A percentile compares a stretch with the other conserved stretches of the same genome.
Conservation (phyloP, 495 filamentous ascomycete genomes). For the Astrothelium macrocarpum region DNA sequence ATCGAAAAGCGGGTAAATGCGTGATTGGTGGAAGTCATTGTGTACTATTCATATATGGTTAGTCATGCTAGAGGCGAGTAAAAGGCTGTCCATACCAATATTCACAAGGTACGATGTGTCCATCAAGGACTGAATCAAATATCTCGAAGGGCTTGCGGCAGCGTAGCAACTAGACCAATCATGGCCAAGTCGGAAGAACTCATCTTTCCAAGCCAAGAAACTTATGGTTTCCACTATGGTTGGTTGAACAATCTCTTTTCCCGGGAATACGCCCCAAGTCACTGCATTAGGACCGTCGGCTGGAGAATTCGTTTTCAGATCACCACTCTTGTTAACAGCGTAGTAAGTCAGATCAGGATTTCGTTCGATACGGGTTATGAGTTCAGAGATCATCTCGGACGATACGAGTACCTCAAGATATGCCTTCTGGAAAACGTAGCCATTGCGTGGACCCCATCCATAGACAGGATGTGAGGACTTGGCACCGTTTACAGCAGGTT, state of each 20-base stretch:
- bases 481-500: conserved; percentile 89
- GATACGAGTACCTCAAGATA: conserved; percentile 88
- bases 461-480: conserved; percentile 77
- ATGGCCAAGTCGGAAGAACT: conserved; percentile 82
- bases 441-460: conserved; percentile 90
- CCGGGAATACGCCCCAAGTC: conserved; percentile 98
- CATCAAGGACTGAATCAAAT: conserved; percentile 74
- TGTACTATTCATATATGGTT: conserved; percentile 50
- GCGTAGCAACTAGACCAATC: conserved; percentile 93
- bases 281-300: conserved; percentile 88
- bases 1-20: conserved; percentile 80
- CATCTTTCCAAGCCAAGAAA: conserved; percentile 98
- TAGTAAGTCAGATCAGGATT: conserved; percentile 85
- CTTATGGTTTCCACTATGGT: conserved; percentile 98
- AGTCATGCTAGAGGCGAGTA: conserved; percentile 23
- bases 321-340: conserved; percentile 71
- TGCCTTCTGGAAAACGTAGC: conserved; percentile 97
- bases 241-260: conserved; percentile 96
- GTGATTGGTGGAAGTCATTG: conserved; percentile 82
- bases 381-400: conserved; percentile 64
- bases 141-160: conserved; percentile 64
- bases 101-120: conserved; percentile 89
- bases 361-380: conserved; percentile 68
- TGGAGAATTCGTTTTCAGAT: conserved; percentile 73
- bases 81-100: conserved; percentile 53